Base-by-base conservation (phyloP, 495 filamentous ascomycete species). In the Penicillium macrosclerotiorum region DNA sequence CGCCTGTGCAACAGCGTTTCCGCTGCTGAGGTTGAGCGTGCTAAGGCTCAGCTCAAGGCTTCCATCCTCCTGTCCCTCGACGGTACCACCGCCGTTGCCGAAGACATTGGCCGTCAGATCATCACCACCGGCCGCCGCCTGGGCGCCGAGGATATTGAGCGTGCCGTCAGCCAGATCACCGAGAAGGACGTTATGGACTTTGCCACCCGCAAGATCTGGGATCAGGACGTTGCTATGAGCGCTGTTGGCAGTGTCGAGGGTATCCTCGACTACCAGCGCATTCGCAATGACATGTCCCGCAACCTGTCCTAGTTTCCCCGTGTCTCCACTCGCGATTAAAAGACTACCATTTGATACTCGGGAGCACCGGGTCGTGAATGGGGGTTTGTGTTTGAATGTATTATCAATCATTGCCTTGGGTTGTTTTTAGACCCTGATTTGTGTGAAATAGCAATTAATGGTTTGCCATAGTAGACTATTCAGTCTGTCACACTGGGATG, bases 41-140 rank as follows among this genome's bases (percentile, higher is more conserved):
- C 93, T 65, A 99, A 99, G 81, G 87, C 94, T 42, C 93, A 99
- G 76, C 85, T 99, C 54, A 98, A 98, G 82, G 94, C 94, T 37
- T 95, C 93, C 24, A 89, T 97, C 55, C 85, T 98, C 42, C 84
- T 99, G 53, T 91, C 89, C 24, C 89, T 99, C 24, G 93, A 99
- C 74, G 94, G 89, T 67, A 97, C 94, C 57, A 95, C 92, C 29
- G 89, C 92, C 51, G 86, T 95, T 25, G 93, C 93, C 34, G 93
- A 99, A 78, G 93, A 99, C 67, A 96, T 99, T 61, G 93, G 93
- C 55, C 88, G 93, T 58, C 93, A 99, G 73, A 89, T 97, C 73
- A 84, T 99, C 73, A 97, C 90, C 47, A 97, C 93, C 27, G 93
- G 93, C 64, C 83, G 93, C 49, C 81, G 93, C 36, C 85, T 94